Conservation (phyloP, 1,284 basidiomycete genomes). For the Moniliophthora roreri region DNA sequence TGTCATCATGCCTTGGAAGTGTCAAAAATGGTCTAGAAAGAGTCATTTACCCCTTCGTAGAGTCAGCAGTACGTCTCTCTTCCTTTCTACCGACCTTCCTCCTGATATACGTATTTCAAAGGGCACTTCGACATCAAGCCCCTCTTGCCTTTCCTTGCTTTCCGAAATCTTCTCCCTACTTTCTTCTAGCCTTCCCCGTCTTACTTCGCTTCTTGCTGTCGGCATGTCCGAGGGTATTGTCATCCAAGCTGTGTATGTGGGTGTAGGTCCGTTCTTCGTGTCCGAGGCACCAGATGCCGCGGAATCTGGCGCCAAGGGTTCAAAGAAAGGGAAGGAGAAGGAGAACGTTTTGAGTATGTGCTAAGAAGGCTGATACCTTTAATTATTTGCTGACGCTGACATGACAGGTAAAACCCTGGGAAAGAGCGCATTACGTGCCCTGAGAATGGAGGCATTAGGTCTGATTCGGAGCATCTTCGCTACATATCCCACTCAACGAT, state of each 20-base stretch:
- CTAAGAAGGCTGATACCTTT: slow-evolving; percentile 34
- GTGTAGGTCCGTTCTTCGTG: slow-evolving; percentile 91
- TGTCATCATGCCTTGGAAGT: slow-evolving; percentile 73
- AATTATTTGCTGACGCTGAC: slow-evolving; percentile 25
- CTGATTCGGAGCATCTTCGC: slow-evolving; percentile 90
- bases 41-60: slow-evolving; percentile 86
- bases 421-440: slow-evolving; percentile 74
- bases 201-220: slow-evolving; percentile 69
- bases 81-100: slow-evolving; percentile 34
- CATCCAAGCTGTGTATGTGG: slow-evolving; percentile 89
- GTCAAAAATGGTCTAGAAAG: slow-evolving; percentile 81
- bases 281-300: slow-evolving; percentile 55
- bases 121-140: slow-evolving; percentile 29
- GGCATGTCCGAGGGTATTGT: slow-evolving; percentile 87
- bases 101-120: slow-evolving; percentile 57
- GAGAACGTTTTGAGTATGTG: slow-evolving; percentile 37
- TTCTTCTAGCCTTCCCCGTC: slow-evolving; percentile 64
- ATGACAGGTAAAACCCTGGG: slow-evolving; percentile 63
- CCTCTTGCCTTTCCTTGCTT: slow-evolving; percentile 44
- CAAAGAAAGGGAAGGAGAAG: slow-evolving; percentile 44
- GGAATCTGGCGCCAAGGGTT: slow-evolving; percentile 28
- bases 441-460: slow-evolving; percentile 80
- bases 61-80: slow-evolving; percentile 52
- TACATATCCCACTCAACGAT: slow-evolving; percentile 84
- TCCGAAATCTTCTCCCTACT: slow-evolving; percentile 67